Percentiles rank a stretch among this genome's conserved stretches.
These are phyloP conservation scores for Papiliotrema terrestris DNA, from an alignment of 1,284 basidiomycete species.

Conservation along the genomic window DNA sequence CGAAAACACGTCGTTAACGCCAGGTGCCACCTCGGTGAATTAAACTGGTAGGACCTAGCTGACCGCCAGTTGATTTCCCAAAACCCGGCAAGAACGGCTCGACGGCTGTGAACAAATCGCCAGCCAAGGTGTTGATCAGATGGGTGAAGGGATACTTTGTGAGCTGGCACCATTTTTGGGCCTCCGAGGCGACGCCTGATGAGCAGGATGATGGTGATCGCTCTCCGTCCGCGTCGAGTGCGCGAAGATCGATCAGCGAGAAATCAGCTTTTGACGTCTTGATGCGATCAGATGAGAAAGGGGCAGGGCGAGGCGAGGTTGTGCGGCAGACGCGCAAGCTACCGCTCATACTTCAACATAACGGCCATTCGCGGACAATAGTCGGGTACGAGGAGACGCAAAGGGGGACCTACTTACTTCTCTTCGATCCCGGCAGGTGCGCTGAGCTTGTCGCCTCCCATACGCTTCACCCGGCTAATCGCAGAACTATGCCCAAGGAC, in stretches of 20 bases:
- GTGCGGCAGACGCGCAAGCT: constrained; percentile 61
- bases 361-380: constrained; percentile 78
- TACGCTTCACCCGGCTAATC: neutral
- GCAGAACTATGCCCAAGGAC: constrained; percentile 25
- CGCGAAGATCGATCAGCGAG: neutral
- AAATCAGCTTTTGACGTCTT: constrained; percentile 23
- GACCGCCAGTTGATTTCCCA: constrained; percentile 40
- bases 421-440: constrained; percentile 74
- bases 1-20: neutral
- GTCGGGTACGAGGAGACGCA: constrained; percentile 70
- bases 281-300: constrained; percentile 20
- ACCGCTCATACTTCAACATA: constrained; percentile 70
- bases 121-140: constrained; percentile 15
- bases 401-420: constrained; percentile 61
- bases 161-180: neutral
- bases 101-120: neutral
- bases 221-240: neutral
- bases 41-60: neutral
- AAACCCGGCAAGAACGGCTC: constrained; percentile 23
- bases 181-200: neutral
- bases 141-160: constrained; percentile 47
- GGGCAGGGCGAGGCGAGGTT: constrained; percentile 15
- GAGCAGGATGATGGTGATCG: neutral
- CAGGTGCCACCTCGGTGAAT: constrained; percentile 33
- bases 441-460: constrained; percentile 23